These are phyloP conservation scores for Cryptomeria japonica DNA, from an alignment of 75 land plant species.

Conservation along the genomic window DNA sequence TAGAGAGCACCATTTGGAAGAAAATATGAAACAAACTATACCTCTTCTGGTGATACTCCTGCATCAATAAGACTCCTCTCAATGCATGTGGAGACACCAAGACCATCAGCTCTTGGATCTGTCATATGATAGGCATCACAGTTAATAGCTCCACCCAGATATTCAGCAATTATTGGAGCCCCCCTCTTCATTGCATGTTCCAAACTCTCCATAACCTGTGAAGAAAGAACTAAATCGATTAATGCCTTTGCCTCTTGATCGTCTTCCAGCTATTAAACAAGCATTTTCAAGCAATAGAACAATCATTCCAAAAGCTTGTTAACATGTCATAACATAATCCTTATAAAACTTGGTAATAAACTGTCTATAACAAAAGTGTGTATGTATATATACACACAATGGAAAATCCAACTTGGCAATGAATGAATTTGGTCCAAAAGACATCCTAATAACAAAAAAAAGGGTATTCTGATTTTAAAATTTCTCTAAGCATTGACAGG, in stretches of 20 bases:
- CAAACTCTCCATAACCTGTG: slow-evolving; percentile 85
- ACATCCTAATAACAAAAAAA: neutral
- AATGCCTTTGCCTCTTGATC: neutral
- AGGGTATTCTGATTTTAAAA: neutral
- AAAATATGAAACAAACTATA: slow-evolving; percentile 18
- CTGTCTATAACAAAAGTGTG: neutral
- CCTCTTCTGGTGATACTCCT: slow-evolving; percentile 89
- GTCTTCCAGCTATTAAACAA: neutral
- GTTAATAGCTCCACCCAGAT: slow-evolving; percentile 83
- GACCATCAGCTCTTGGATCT: slow-evolving; percentile 88
- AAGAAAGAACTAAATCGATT: neutral
- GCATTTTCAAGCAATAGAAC: neutral
- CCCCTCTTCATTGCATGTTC: slow-evolving; percentile 93
- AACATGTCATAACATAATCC: neutral
- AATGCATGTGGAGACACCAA: slow-evolving; percentile 85
- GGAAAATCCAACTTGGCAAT: neutral
- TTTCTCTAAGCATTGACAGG: neutral
- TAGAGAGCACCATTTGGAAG: neutral
- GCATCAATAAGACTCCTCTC: slow-evolving; percentile 74
- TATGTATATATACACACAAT: neutral
- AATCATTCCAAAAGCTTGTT: neutral
- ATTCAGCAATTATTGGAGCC: slow-evolving; percentile 84
- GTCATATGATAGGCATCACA: slow-evolving; percentile 97
- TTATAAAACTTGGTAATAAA: neutral
- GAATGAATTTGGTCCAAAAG: neutral